phyloP scores from a whole-genome alignment of 1,139 yeast genomes.

The Suhomyces anneliseae region DNA sequence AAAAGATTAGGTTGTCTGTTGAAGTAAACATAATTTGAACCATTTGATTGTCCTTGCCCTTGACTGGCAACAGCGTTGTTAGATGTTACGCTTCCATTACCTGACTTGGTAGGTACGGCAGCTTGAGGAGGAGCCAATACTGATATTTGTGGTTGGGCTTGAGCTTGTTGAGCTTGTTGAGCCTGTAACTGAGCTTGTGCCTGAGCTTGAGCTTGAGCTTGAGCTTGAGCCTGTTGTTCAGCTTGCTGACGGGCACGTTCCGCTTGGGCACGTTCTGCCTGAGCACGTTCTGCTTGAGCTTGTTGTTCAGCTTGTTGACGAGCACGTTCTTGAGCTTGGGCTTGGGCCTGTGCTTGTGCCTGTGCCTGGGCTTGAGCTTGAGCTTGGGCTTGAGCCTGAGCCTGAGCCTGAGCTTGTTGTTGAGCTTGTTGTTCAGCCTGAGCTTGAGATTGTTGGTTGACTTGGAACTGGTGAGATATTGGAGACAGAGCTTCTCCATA shows the following conservation, averaged over 20 bases:
- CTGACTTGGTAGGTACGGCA: neutral
- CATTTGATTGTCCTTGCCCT: conserved; percentile 10
- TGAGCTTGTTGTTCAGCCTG: conserved; percentile 17
- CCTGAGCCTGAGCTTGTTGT: conserved; percentile 16
- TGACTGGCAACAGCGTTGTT: conserved; percentile 14
- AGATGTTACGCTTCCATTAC: conserved; percentile 9
- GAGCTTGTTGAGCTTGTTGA: conserved; percentile 7
- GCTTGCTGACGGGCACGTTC: conserved; percentile 9
- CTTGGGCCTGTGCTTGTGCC: conserved; percentile 12
- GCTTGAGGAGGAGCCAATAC: conserved; percentile 8
- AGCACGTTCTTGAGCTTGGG: conserved; percentile 16
- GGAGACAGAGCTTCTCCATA: conserved; percentile 11
- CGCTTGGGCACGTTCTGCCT: conserved; percentile 5
- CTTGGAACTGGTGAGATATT: conserved; percentile 9
- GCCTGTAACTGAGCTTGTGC: conserved; percentile 17
- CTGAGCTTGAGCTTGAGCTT: conserved; percentile 8
- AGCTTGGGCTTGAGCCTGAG: conserved; percentile 18
- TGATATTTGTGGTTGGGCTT: conserved; percentile 7
- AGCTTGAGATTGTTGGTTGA: conserved; percentile 6
- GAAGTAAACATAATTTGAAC: conserved; percentile 61
- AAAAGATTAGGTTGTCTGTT: conserved; percentile 83
- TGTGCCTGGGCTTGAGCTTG: conserved; percentile 15
- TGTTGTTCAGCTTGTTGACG: conserved; percentile 11
- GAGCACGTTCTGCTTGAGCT: conserved; percentile 10
- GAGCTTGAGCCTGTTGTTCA: conserved; percentile 13